These are phyloP conservation scores for Neonectria ditissima DNA, from an alignment of 2,329 filamentous ascomycete species.

Conservation along the genomic window DNA sequence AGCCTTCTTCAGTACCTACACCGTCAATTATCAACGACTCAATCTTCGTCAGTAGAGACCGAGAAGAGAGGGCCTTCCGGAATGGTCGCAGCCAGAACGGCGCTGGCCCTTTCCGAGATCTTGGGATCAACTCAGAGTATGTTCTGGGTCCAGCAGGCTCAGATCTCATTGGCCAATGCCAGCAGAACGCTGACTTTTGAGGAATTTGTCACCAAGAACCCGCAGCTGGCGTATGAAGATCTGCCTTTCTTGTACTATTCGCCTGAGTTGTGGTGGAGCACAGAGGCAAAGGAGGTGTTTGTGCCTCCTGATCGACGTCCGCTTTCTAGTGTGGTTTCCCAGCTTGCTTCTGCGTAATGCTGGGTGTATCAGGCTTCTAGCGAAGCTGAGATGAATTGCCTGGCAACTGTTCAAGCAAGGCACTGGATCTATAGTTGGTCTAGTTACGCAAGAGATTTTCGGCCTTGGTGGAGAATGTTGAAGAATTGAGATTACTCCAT, in stretches of 20 bases:
- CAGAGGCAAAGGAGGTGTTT: constrained; percentile 39
- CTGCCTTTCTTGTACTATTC: constrained; percentile 46
- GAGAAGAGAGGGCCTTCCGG: constrained; percentile 13
- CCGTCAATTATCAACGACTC: background rate
- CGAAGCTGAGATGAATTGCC: too few species aligned
- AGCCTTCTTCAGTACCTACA: constrained; percentile 33
- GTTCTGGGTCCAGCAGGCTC: constrained; percentile 47
- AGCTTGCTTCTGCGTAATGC: background rate
- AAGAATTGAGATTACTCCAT: too few species aligned
- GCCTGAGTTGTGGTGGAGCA: constrained; percentile 43
- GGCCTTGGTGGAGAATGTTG: too few species aligned
- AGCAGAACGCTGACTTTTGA: constrained; percentile 27
- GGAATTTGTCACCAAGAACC: constrained; percentile 32
- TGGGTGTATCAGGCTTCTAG: background rate
- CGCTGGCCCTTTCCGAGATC: constrained; percentile 31
- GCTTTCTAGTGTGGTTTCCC: constrained; percentile 35
- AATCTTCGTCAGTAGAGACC: background rate
- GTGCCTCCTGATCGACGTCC: constrained; percentile 41
- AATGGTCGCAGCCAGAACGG: constrained; percentile 22
- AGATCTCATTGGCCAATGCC: constrained; percentile 27
- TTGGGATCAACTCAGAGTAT: constrained; percentile 40
- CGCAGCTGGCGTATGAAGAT: constrained; percentile 44
- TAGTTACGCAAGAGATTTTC: too few species aligned
- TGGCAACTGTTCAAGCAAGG: too few species aligned
- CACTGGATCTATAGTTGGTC: too few species aligned